Conservation (phyloP, 108 stramenopile species). For the Skeletonema menzelii region DNA sequence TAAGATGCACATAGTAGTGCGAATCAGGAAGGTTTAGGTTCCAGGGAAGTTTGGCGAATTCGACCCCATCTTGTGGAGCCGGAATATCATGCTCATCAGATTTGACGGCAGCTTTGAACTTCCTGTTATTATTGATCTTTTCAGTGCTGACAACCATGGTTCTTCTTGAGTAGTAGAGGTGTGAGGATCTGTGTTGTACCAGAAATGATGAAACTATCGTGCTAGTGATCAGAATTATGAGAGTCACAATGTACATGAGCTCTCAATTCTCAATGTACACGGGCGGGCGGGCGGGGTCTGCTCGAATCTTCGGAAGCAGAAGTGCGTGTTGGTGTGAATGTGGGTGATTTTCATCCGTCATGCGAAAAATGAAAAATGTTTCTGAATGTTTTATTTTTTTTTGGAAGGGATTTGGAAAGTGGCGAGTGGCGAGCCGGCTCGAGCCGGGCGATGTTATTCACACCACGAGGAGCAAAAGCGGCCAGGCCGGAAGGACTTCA, state of each 20-base stretch:
- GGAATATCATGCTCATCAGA: not conserved
- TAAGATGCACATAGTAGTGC: conserved; percentile 72
- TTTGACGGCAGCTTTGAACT: not conserved
- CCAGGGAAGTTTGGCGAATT: conserved; percentile 79
- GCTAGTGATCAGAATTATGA: not conserved
- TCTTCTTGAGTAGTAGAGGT: not conserved
- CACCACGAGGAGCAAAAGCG: no score
- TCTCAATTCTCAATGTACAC: no score
- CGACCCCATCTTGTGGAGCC: conserved; percentile 64
- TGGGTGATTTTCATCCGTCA: no score
- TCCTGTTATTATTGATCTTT: no score
- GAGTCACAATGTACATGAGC: not conserved
- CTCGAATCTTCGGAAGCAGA: not conserved
- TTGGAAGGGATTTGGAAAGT: no score
- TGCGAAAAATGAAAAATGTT: no score
- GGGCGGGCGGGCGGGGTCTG: not conserved
- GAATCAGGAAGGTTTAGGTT: conserved; percentile 79
- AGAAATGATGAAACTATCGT: not conserved
- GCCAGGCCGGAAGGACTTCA: no score
- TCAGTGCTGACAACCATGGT: not conserved
- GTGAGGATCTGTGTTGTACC: not conserved
- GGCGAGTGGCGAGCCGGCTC: no score
- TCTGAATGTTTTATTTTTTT: no score
- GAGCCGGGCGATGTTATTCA: no score
- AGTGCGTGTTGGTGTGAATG: no score